A percentile compares a stretch with the other conserved stretches of the same genome.
Conservation (phyloP, 768 basidiomycete genomes). For the Kwoniella mangroviensis region DNA sequence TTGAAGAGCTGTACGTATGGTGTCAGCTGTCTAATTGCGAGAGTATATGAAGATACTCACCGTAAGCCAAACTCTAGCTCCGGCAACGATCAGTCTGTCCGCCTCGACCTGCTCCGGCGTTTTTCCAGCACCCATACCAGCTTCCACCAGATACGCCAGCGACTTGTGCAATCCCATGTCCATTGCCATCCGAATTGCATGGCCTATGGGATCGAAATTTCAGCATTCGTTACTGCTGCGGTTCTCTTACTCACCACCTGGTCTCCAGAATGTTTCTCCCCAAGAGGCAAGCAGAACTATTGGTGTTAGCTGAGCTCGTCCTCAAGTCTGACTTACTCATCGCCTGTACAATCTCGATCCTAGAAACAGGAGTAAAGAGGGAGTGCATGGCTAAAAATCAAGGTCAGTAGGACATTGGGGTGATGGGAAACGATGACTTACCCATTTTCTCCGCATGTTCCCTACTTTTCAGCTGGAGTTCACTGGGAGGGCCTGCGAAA, state of each 20-base stretch:
- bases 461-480: slow-evolving; percentile 36
- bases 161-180: slow-evolving; percentile 48
- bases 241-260: slow-evolving; percentile 33
- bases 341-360: slow-evolving; percentile 49
- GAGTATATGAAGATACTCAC: slow-evolving; percentile 23
- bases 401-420: slow-evolving; percentile 1
- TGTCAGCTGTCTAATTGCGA: neutral
- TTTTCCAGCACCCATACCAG: slow-evolving; percentile 45
- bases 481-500: slow-evolving; percentile 22
- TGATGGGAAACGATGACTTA: slow-evolving; percentile 14
- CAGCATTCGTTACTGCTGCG: neutral
- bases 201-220: slow-evolving; percentile 21
- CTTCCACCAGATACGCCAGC: slow-evolving; percentile 38
- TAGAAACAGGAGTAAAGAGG: slow-evolving; percentile 46
- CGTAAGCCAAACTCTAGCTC: slow-evolving; percentile 47
- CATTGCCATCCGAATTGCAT: slow-evolving; percentile 49
- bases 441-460: slow-evolving; percentile 52
- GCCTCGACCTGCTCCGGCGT: slow-evolving; percentile 31
- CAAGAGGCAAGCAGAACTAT: slow-evolving; percentile 45
- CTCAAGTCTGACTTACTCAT: slow-evolving; percentile 27
- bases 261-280: slow-evolving; percentile 49
- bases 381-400: slow-evolving; percentile 35
- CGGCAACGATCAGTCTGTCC: slow-evolving; percentile 43
- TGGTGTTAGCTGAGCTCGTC: neutral
- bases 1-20: slow-evolving; percentile 34